Evolutionary conservation across 2,329 filamentous ascomycete species (phyloP).

Genomic region (Clonostachys byssicola): DNA sequence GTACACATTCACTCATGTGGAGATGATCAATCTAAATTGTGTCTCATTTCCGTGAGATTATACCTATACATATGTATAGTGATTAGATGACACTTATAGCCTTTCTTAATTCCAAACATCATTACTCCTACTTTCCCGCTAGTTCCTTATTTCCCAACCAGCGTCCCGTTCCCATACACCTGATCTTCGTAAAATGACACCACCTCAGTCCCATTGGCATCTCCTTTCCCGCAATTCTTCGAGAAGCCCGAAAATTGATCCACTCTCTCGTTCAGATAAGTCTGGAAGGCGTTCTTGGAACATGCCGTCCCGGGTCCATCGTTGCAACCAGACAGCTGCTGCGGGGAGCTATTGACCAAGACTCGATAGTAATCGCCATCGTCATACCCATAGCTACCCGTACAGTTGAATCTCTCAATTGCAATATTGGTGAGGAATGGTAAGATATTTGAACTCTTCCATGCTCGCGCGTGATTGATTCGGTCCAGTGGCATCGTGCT

Average conservation of each 20-base stretch:
- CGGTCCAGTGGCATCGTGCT: constrained; percentile 59
- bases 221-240: constrained; percentile 26
- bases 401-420: constrained; percentile 60
- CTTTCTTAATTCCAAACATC: too few relatives aligned
- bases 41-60: too few relatives aligned
- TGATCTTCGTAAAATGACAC: constrained; percentile 23
- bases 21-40: too few relatives aligned
- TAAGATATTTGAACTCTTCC: constrained; percentile 58
- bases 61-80: too few relatives aligned
- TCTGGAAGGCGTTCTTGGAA: constrained; percentile 28
- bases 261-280: constrained; percentile 28
- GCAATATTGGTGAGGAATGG: constrained; percentile 65
- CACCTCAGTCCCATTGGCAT: constrained; percentile 25
- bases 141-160: background rate
- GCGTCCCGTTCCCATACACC: constrained; percentile 16
- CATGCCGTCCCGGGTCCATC: constrained; percentile 39
- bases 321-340: constrained; percentile 31
- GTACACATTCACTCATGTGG: too few relatives aligned
- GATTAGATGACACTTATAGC: too few relatives aligned
- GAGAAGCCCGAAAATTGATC: constrained; percentile 33
- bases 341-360: constrained; percentile 36
- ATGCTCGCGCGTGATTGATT: constrained; percentile 60
- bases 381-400: constrained; percentile 47
- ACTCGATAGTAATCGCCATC: constrained; percentile 45
- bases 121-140: too few relatives aligned